Conservation (phyloP, 495 filamentous ascomycete species). For the Talaromyces proteolyticus region DNA sequence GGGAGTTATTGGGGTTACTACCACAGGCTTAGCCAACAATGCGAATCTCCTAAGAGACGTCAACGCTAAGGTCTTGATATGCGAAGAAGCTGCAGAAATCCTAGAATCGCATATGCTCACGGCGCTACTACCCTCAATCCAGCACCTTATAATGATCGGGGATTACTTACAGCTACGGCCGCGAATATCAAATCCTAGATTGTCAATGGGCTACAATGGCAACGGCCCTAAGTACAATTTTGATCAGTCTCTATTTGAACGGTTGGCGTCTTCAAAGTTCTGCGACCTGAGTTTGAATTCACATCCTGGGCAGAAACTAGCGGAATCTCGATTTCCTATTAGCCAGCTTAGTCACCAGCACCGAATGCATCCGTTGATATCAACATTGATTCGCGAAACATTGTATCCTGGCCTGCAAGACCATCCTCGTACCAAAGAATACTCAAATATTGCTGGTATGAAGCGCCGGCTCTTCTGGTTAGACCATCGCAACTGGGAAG, state of each 20-base stretch:
- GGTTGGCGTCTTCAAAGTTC: conserved; percentile 39
- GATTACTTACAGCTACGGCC: conserved; percentile 66
- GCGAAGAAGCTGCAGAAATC: conserved; percentile 69
- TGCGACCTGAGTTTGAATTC: conserved; percentile 33
- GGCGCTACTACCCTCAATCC: conserved; percentile 54
- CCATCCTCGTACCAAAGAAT: conserved; percentile 30
- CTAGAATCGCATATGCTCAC: conserved; percentile 63
- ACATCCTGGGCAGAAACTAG: conserved; percentile 49
- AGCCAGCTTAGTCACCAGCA: conserved; percentile 56
- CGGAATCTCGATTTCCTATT: conserved; percentile 59
- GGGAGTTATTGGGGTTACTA: conserved; percentile 70
- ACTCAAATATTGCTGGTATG: conserved; percentile 59
- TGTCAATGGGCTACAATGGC: conserved; percentile 41
- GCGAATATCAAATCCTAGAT: conserved; percentile 46
- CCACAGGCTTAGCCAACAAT: conserved; percentile 65
- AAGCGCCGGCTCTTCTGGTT: conserved; percentile 64
- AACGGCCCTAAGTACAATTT: conserved; percentile 49
- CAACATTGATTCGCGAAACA: conserved; percentile 48
- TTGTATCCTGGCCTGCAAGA: conserved; percentile 62
- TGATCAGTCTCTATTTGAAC: conserved; percentile 60
- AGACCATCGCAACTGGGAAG: conserved; percentile 55
- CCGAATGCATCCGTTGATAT: conserved; percentile 68
- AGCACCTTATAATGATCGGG: conserved; percentile 65
- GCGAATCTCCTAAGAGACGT: conserved; percentile 55
- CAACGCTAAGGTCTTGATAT: conserved; percentile 58